A percentile compares a stretch with the other conserved stretches of the same genome.
These are phyloP conservation scores for Sporothrix pallida DNA, from an alignment of 2,329 filamentous ascomycete species.

Conservation along the genomic window DNA sequence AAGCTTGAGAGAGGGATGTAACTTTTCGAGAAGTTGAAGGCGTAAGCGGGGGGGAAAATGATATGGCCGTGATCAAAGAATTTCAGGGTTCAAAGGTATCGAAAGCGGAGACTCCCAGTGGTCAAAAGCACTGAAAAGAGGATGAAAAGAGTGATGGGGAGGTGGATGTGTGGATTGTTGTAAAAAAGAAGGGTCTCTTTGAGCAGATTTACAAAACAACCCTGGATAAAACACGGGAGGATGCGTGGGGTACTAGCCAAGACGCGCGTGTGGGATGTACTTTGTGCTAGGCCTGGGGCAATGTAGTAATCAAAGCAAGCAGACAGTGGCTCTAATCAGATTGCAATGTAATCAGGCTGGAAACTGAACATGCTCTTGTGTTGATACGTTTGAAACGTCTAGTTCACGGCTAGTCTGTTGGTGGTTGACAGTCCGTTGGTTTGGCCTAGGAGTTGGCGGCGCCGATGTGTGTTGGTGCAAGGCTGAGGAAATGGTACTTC, in stretches of 20 bases:
- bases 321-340: not conserved
- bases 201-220: conserved; percentile 28
- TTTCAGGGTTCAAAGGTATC: not conserved
- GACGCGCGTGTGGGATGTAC: conserved; percentile 9
- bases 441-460: not conserved
- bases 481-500: not conserved
- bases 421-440: not conserved
- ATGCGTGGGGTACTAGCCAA: conserved; percentile 16
- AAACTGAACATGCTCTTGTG: conserved; percentile 1
- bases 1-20: not conserved
- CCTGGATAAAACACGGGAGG: conserved; percentile 10
- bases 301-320: conserved; percentile 18
- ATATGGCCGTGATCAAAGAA: not conserved
- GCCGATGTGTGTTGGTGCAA: not conserved
- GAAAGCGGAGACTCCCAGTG: conserved; percentile 8
- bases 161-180: not conserved
- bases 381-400: too few relatives aligned
- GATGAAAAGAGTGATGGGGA: not conserved
- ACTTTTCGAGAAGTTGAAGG: not conserved
- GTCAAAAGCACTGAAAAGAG: conserved; percentile 7
- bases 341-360: not conserved
- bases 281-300: not conserved
- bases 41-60: conserved; percentile 6
- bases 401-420: not conserved
- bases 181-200: not conserved